Evolutionary conservation across 495 filamentous ascomycete species (phyloP), one percentile per base, ranked within the genome.

Genomic region (Rhizodiscina lignyota): DNA sequence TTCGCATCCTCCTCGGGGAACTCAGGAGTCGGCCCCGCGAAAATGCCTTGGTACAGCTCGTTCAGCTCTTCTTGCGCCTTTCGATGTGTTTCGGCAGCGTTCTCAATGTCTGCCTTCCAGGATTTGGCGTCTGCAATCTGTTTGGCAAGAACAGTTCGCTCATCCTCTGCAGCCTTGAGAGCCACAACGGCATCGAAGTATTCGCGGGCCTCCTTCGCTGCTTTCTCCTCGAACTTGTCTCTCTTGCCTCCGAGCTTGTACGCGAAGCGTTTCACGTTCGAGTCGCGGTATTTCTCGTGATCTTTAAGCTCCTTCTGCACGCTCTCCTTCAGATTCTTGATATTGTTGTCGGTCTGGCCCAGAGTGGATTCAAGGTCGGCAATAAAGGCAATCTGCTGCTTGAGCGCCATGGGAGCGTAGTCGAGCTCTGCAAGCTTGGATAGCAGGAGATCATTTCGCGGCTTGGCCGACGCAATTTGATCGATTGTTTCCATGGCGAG

Each of bases 241-340:
- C 45, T 54, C 36, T 55, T 55, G 19, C 64, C 61, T 5, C 55
- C 47, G 0, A 63, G 47, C 18, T 57, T 59, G 48, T 63, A 61
- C 4, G 56, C 56, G 36, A 62, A 55, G 13, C 62, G 58, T 16
- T 51, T 53, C 40, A 67, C 47, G 27, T 55, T 49, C 0, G 54
- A 60, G 46, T 67, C 62, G 30, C 59, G 62, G 40, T 63, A 62
- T 36, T 54, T 58, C 24, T 61, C 49, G 42, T 67, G 64, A n/a
- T 66, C 63, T 24, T 57, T 53, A 21, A 62, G 53, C 42, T 67
- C 62, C 24, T 54, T 52, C 16, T 43, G 40, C 21, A 57, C 55
- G 20, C 45, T 44, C 5, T 19, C 28, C 27, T 57, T 50, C 17
- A 58, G 40, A 5, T 39, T 22, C 5, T 36, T 34, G 8, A 57